Evolutionary conservation across 441 rosid genomes (phyloP).

Genomic region (Populus trichocarpa): DNA sequence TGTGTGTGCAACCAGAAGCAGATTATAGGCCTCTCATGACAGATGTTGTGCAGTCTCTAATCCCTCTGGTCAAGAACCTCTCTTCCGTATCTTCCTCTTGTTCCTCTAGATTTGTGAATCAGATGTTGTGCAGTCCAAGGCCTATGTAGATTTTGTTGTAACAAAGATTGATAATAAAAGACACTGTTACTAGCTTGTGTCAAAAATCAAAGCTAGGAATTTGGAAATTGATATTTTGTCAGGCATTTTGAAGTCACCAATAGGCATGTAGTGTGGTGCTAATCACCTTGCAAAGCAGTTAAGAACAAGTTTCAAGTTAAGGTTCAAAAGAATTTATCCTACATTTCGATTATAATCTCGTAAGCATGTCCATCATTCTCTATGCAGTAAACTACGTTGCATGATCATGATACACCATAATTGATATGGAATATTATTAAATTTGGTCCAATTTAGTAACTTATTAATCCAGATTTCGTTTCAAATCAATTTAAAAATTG

Average conservation of each 20-base stretch:
- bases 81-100: conserved; percentile 30
- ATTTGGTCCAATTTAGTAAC: neutral
- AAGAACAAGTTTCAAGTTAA: neutral
- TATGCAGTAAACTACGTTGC: neutral
- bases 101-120: conserved; percentile 41
- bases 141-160: neutral
- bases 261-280: neutral
- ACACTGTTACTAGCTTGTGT: neutral
- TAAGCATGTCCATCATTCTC: neutral
- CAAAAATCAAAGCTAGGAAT: neutral
- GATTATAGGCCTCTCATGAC: conserved; percentile 86
- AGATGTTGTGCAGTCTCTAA: conserved; percentile 82
- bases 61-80: conserved; percentile 68
- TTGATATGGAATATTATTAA: too few relatives aligned
- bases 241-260: neutral
- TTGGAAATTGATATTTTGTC: neutral
- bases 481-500: too few relatives aligned
- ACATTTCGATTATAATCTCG: neutral
- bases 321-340: neutral
- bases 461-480: too few relatives aligned
- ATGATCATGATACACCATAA: neutral
- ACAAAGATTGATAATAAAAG: neutral
- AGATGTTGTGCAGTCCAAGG: conserved; percentile 20
- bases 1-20: conserved; percentile 90
- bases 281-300: neutral